Evolutionary conservation across 495 filamentous ascomycete genomes (phyloP).

Genomic region (Terfezia claveryi): DNA sequence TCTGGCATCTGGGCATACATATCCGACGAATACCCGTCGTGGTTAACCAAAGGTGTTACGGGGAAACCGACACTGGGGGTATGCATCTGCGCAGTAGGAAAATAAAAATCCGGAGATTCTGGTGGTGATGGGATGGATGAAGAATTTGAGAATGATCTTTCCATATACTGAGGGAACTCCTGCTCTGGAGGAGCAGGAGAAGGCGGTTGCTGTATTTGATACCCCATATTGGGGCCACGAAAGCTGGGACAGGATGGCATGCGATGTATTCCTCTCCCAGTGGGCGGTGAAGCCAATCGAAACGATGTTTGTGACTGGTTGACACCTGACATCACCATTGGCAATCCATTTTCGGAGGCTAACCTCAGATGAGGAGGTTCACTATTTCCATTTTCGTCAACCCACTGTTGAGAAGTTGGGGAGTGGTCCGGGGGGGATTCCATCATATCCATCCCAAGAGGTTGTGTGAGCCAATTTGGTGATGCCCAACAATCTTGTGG

Average conservation of each 20-base stretch:
- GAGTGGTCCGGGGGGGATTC: not conserved
- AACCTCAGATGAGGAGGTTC: not conserved
- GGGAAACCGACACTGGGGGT: slow-evolving; percentile 13
- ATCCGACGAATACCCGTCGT: not conserved
- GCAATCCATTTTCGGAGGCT: not conserved
- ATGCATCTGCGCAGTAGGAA: not conserved
- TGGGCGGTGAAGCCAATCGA: not conserved
- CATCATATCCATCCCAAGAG: not conserved
- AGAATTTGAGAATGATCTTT: slow-evolving; percentile 7
- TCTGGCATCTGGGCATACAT: not conserved
- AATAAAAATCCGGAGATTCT: slow-evolving; percentile 15
- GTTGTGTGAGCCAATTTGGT: not conserved
- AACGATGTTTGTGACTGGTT: not conserved
- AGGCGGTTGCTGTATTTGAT: slow-evolving; percentile 8
- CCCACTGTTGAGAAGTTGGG: not conserved
- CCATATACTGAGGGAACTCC: slow-evolving; percentile 9
- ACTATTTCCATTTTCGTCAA: not conserved
- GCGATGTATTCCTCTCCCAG: not conserved
- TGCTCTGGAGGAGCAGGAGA: slow-evolving; percentile 12
- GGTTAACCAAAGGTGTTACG: slow-evolving; percentile 8
- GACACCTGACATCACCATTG: not conserved
- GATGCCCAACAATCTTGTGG: not conserved
- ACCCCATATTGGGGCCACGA: not conserved
- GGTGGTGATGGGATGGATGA: slow-evolving; percentile 16
- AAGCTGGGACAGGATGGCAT: not conserved